Conservation (phyloP, 2,329 filamentous ascomycete species). For the Aspergillus brunneoviolaceus region DNA sequence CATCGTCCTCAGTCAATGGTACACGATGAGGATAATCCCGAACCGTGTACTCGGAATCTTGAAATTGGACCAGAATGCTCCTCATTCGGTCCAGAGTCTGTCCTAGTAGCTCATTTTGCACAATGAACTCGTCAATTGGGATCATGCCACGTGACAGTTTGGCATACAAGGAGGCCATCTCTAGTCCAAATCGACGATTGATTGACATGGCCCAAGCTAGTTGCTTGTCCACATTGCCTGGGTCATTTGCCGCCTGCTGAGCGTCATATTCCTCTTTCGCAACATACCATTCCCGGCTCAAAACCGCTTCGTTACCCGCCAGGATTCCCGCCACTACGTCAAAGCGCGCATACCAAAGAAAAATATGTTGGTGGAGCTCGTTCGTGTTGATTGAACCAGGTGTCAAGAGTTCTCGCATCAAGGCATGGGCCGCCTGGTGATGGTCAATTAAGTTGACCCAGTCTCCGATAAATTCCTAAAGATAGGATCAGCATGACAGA, state of each 20-base stretch:
- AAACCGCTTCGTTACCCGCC: slow-evolving; percentile 71
- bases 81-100: slow-evolving; percentile 43
- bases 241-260: slow-evolving; percentile 58
- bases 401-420: slow-evolving; percentile 75
- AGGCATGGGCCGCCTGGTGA: slow-evolving; percentile 81
- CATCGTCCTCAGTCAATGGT: slow-evolving; percentile 59
- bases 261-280: slow-evolving; percentile 63
- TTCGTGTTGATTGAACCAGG: slow-evolving; percentile 72
- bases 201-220: slow-evolving; percentile 66
- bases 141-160: slow-evolving; percentile 65
- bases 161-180: slow-evolving; percentile 77
- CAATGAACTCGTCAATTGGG: slow-evolving; percentile 61
- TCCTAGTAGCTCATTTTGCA: slow-evolving; percentile 59
- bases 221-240: slow-evolving; percentile 63
- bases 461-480: slow-evolving; percentile 87
- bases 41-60: slow-evolving; percentile 62
- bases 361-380: slow-evolving; percentile 67
- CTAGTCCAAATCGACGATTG: slow-evolving; percentile 71
- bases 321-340: slow-evolving; percentile 82
- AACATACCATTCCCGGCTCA: slow-evolving; percentile 77
- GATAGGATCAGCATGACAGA: background rate
- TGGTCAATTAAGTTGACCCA: slow-evolving; percentile 93
- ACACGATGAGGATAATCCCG: slow-evolving; percentile 60
- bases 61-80: slow-evolving; percentile 61
- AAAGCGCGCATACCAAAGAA: slow-evolving; percentile 88